Evolutionary conservation across 73 alveolate species (phyloP), one percentile per base, ranked within the genome.

Genomic region (Diophrys appendiculata): DNA sequence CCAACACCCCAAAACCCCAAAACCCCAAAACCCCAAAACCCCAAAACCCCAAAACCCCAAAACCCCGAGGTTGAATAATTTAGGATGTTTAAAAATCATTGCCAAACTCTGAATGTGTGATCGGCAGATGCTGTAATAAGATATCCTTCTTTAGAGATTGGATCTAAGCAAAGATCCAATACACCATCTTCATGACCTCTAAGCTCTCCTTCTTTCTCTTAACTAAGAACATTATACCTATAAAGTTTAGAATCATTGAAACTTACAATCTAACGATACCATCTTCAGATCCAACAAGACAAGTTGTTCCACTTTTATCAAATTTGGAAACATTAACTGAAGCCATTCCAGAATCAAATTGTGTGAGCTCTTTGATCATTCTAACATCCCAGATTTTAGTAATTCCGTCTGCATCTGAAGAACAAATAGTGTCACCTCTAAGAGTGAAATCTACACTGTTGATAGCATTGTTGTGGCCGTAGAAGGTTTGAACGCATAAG

Each of bases 351-450:
- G 96, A 95, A 78, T 97, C 99, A 74, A 94, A 90, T 78, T 96
- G 90, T 34, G 92, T 82, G 73, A 94, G 83, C 81, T 98, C 99
- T 64, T 95, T 92, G 24, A 98, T 99, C 96, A 96, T 97, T 84
- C 99, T 92, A 27, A 96, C 98, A 92, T 98, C 99, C 99, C 99
- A 98, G 71, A 98, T 81, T 90, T 96, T 97, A 29, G 94, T 96
- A 29, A 96, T 95, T 70, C 99, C 99, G 84, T 98, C 99, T 23
- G 99, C 97, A 84, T 98, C 99, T 54, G 99, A 93, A n/a, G 99
- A 92, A 26, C 99, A 99, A 34, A 98, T 94, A 1, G 91, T 65
- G 77, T 95, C 99, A 28, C 99, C 99, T 77, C 93, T 80, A 68
- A 90, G 91, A 60, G 94, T 95, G 78, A 97, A 97, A 27, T 92